Evolutionary conservation across 1,139 yeast species (phyloP).

Genomic region (Geotrichum bryndzae): DNA sequence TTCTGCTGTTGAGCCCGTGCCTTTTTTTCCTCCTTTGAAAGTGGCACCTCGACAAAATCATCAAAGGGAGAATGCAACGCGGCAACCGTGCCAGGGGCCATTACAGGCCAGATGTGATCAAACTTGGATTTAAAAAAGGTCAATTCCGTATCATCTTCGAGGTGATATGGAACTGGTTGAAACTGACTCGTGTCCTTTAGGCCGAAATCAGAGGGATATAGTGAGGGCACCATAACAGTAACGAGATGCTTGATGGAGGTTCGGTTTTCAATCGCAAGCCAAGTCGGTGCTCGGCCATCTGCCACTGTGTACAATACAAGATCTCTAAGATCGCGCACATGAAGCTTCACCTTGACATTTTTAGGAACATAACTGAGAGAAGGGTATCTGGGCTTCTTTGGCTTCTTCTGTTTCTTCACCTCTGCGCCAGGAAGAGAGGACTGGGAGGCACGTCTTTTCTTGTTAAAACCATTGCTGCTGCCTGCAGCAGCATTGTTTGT

Average conservation of each 20-base stretch:
- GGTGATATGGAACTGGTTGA: slow-evolving; percentile 21
- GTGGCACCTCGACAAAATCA: slow-evolving; percentile 47
- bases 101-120: slow-evolving; percentile 40
- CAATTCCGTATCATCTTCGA: slow-evolving; percentile 29
- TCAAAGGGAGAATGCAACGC: slow-evolving; percentile 43
- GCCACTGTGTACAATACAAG: slow-evolving; percentile 46
- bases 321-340: slow-evolving; percentile 43
- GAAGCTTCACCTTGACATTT: slow-evolving; percentile 17
- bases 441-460: neutral
- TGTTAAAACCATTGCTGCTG: neutral
- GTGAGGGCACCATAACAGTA: slow-evolving; percentile 61
- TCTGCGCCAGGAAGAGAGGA: neutral
- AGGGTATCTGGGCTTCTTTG: slow-evolving; percentile 23
- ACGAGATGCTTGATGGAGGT: slow-evolving; percentile 45
- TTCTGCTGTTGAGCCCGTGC: slow-evolving; percentile 18
- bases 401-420: neutral
- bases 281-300: slow-evolving; percentile 40
- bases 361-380: slow-evolving; percentile 26
- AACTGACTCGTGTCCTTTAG: slow-evolving; percentile 16
- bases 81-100: slow-evolving; percentile 59
- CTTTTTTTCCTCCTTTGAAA: slow-evolving; percentile 50
- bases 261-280: slow-evolving; percentile 36
- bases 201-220: slow-evolving; percentile 45
- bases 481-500: neutral
- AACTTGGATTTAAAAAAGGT: slow-evolving; percentile 41